Evolutionary conservation across 2,329 filamentous ascomycete species (phyloP), one percentile per base, ranked within the genome.

Genomic region (Botrytis deweyae): DNA sequence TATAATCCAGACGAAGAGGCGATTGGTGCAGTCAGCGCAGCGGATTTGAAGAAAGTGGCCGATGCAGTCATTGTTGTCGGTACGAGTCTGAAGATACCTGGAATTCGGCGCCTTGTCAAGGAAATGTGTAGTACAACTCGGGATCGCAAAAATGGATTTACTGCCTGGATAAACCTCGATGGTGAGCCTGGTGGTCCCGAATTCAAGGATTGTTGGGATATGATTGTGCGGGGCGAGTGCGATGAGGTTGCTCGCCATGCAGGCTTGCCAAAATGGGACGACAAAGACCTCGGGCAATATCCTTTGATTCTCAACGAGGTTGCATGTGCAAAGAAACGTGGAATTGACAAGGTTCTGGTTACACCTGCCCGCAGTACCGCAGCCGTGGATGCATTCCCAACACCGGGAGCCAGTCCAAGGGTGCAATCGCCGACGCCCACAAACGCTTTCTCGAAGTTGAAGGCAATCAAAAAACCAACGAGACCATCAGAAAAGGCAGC

Each of bases 1-100:
- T 92, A 93, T 81, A 98, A 98, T 81, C 96, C 96, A 0, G 96
- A 99, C 77, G 94, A 96, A 78, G 95, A 98, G 78, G 95, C 96
- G 22, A 99, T 99, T 81, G 95, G 95, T 62, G 93, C 93, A 36
- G 95, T 97, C 59, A 94, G 95, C 70, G 90, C 90, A 77, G 91
- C 95, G 7, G 96, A 99, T 81, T 85, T 98, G 74, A 92, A 94
- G 75, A 89, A 91, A 61, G 88, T 94, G 55, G 95, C 96, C 0
- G 96, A 98, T 82, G 95, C 95, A 29, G 88, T 99, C 40, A 90
- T 99, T 77, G 96, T 99, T 42, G 96, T 97, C 14, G 96, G 96
- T 70, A 99, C 96, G 3, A 98, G 93, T 74, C 85, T 99, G 78
- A 98, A 98, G 81, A 95, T 99, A 68, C 95, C 95, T 0, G 96